Conservation (phyloP, 1,284 basidiomycete species). For the Wolfiporia cocos region DNA sequence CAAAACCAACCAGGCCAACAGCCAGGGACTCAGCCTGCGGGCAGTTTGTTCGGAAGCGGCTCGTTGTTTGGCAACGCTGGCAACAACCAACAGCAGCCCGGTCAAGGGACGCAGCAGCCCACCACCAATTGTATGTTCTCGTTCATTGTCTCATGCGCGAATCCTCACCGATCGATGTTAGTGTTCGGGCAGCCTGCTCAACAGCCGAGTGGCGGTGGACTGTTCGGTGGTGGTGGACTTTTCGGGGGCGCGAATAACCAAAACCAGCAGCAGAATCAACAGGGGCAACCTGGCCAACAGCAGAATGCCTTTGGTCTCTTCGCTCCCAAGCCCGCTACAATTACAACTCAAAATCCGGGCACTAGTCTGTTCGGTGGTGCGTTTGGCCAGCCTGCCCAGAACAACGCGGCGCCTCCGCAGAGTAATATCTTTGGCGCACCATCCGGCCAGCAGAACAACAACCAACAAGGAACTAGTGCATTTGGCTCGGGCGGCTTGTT, state of each 20-base stretch:
- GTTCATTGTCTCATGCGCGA: conserved; percentile 14
- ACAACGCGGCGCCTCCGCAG: conserved; percentile 19
- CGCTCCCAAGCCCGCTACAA: conserved; percentile 24
- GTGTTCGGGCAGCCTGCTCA: conserved; percentile 28
- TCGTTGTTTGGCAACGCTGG: conserved; percentile 23
- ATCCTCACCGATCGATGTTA: conserved; percentile 7
- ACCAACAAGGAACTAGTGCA: conserved; percentile 24
- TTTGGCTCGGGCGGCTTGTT: conserved; percentile 39
- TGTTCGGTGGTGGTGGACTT: conserved; percentile 7
- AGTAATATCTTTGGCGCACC: conserved; percentile 37
- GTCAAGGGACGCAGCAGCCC: conserved; percentile 21
- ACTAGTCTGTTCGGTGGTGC: conserved; percentile 35
- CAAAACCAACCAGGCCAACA: conserved; percentile 20
- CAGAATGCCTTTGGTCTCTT: conserved; percentile 22
- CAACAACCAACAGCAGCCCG: conserved; percentile 22
- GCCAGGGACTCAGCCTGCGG: conserved; percentile 22
- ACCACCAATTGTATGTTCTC: conserved; percentile 14
- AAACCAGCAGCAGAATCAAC: conserved; percentile 23
- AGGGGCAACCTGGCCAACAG: conserved; percentile 27
- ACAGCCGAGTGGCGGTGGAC: conserved; percentile 19
- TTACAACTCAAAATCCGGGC: conserved; percentile 24
- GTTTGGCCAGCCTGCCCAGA: conserved; percentile 26
- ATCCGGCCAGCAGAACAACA: conserved; percentile 28
- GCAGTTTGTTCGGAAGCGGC: conserved; percentile 33
- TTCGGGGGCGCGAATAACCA: conserved; percentile 24